phyloP scores from a whole-genome alignment of 2,329 filamentous ascomycete genomes.

The Hypomyces rosellus region DNA sequence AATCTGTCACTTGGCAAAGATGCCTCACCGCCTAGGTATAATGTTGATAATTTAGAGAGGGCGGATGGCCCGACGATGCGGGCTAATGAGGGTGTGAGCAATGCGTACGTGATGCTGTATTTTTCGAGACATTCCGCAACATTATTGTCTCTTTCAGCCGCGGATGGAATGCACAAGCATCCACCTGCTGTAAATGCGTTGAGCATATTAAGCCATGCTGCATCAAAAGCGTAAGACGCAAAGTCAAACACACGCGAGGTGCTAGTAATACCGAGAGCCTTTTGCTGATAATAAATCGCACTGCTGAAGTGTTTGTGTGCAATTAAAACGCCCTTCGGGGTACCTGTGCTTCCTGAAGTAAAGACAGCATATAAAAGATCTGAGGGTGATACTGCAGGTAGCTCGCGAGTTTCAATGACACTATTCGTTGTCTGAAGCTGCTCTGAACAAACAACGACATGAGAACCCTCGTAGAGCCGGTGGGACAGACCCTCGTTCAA shows the following conservation, averaged over 20 bases:
- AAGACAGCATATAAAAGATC: slow-evolving; percentile 37
- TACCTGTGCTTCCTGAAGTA: slow-evolving; percentile 50
- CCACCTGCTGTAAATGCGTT: slow-evolving; percentile 12
- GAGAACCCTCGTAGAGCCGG: too few species aligned
- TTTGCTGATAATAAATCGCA: slow-evolving; percentile 31
- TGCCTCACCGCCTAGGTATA: too few species aligned
- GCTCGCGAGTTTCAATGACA: too few species aligned
- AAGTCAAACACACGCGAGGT: slow-evolving; percentile 11
- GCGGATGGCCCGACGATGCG: neutral
- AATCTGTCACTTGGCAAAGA: too few species aligned
- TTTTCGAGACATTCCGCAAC: slow-evolving; percentile 9
- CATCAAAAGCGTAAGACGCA: slow-evolving; percentile 14
- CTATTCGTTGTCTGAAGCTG: too few species aligned
- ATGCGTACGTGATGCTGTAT: slow-evolving; percentile 5
- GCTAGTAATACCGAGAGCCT: slow-evolving; percentile 12
- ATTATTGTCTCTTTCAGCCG: slow-evolving; percentile 8
- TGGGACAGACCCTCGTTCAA: too few species aligned
- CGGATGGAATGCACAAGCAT: slow-evolving; percentile 14
- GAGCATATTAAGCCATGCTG: slow-evolving; percentile 3
- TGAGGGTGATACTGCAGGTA: too few species aligned
- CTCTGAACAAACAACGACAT: too few species aligned
- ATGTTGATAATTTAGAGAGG: too few species aligned
- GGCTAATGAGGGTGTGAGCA: slow-evolving; percentile 14
- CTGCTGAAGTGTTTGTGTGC: slow-evolving; percentile 34
- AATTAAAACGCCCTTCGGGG: slow-evolving; percentile 46